phyloP scores from a whole-genome alignment of 1,284 basidiomycete species.

The Pyrrhoderma noxium region DNA sequence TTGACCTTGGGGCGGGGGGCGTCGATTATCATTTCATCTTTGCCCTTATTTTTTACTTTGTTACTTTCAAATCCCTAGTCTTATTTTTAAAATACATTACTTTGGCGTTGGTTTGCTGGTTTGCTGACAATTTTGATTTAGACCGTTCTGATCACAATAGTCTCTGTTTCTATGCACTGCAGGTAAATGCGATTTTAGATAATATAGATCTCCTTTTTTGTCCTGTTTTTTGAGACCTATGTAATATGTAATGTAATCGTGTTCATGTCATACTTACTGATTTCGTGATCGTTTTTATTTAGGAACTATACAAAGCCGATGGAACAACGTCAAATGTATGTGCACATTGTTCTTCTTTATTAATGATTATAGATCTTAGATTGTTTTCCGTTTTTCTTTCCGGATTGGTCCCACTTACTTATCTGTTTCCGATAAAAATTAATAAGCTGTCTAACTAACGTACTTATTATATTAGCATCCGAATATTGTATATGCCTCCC shows the following conservation, averaged over 20 bases:
- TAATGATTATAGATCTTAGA: not conserved
- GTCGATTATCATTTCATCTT: no score
- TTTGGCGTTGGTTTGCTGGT: no score
- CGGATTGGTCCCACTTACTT: no score
- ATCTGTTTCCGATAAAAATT: not conserved
- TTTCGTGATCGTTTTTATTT: no score
- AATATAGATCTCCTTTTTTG: not conserved
- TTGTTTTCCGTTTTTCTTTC: no score
- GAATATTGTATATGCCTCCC: conserved; percentile 74
- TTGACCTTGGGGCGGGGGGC: no score
- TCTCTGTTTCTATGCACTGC: not conserved
- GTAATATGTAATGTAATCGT: no score
- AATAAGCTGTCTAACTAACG: not conserved
- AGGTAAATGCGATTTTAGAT: not conserved
- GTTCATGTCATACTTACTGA: no score
- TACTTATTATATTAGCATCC: conserved; percentile 38
- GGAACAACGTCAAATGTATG: conserved; percentile 73
- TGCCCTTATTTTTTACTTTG: no score
- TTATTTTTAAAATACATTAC: no score
- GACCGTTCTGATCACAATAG: conserved; percentile 2
- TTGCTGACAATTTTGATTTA: not conserved
- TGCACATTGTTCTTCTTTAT: no score
- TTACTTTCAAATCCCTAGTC: no score
- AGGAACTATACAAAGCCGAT: conserved; percentile 60
- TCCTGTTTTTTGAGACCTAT: not conserved